Evolutionary conservation across 129 eudicot genomes (phyloP).

Genomic region (Mikania micrantha): DNA sequence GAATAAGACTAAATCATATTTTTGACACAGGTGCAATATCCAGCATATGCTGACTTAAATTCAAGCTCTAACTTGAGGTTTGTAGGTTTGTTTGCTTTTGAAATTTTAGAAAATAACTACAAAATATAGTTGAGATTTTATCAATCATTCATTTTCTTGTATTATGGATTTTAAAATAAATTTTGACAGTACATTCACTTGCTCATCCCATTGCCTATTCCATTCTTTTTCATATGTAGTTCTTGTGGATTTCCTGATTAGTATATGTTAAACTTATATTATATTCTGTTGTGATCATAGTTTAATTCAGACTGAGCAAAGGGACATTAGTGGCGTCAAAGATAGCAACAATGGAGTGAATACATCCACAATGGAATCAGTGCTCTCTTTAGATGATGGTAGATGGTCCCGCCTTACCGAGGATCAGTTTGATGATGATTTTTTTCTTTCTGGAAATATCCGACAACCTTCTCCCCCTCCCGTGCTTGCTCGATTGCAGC

Average conservation of each 20-base stretch:
- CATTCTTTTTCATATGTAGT: not conserved
- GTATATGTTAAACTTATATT: not conserved
- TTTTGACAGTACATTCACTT: too few relatives aligned
- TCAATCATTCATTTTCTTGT: too few relatives aligned
- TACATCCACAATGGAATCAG: conserved; percentile 75
- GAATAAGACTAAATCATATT: conserved; percentile 1
- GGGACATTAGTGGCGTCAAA: conserved; percentile 32
- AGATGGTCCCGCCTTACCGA: conserved; percentile 59
- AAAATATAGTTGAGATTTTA: too few relatives aligned
- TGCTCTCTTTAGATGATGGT: conserved; percentile 87
- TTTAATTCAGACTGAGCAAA: conserved; percentile 45
- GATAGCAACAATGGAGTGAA: conserved; percentile 38
- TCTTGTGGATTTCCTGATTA: not conserved
- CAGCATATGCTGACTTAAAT: conserved; percentile 47
- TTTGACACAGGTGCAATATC: conserved; percentile 70
- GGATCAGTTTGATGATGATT: conserved; percentile 28
- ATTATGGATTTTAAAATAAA: too few relatives aligned
- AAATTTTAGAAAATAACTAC: not conserved
- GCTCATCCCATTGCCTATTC: not conserved
- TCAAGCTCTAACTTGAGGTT: conserved; percentile 59
- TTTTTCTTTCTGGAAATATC: conserved; percentile 47
- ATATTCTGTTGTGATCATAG: conserved; percentile 28
- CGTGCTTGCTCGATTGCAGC: conserved; percentile 81
- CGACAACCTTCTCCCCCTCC: conserved; percentile 95
- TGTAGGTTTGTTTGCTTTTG: not conserved